Evolutionary conservation across 2,329 filamentous ascomycete species (phyloP).

Genomic region (Fusarium sulawesiense): DNA sequence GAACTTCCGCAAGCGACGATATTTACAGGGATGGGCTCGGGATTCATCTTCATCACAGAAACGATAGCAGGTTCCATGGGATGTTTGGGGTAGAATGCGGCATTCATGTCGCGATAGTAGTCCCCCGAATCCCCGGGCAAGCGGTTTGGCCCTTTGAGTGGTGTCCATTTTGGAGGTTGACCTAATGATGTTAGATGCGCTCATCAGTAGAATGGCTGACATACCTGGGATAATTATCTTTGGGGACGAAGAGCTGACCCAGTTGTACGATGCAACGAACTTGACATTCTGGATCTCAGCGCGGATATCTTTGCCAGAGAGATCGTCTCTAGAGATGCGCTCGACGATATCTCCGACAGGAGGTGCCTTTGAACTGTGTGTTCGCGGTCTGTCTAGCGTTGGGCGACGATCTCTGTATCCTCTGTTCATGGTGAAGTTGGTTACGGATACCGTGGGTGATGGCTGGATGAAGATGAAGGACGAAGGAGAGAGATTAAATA

Average conservation of each 20-base stretch:
- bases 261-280: slow-evolving; percentile 62
- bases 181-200: slow-evolving; percentile 25
- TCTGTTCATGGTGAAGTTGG: not conserved
- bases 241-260: slow-evolving; percentile 55
- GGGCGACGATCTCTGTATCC: no score
- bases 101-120: slow-evolving; percentile 67
- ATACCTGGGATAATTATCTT: slow-evolving; percentile 60
- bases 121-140: slow-evolving; percentile 55
- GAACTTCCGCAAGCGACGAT: slow-evolving; percentile 73
- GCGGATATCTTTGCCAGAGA: not conserved
- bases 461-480: not conserved
- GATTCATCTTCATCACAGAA: slow-evolving; percentile 50
- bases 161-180: slow-evolving; percentile 43
- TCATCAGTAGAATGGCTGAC: not conserved
- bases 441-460: not conserved
- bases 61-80: slow-evolving; percentile 63
- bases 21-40: slow-evolving; percentile 54
- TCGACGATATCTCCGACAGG: slow-evolving; percentile 44
- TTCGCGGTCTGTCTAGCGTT: no score
- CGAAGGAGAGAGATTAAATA: not conserved
- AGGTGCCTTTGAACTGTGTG: slow-evolving; percentile 1
- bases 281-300: slow-evolving; percentile 52
- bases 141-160: not conserved
- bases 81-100: slow-evolving; percentile 60
- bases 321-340: slow-evolving; percentile 16